phyloP scores from a whole-genome alignment of 768 basidiomycete genomes.

The Mycena haematopus region DNA sequence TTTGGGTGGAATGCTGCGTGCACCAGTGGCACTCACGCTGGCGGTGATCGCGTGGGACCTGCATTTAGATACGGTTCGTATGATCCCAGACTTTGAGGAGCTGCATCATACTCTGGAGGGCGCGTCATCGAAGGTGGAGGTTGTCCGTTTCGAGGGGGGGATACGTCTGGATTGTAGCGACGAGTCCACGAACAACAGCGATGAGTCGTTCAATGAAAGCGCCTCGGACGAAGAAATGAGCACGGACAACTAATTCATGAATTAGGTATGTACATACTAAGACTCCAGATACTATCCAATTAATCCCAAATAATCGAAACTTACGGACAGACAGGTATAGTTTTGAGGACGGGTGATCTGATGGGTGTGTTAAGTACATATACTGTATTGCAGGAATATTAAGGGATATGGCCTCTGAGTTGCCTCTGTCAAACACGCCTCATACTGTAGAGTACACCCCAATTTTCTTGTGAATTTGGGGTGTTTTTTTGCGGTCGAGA shows the following conservation, averaged over 20 bases:
- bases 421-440: too few species aligned
- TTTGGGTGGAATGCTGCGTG: neutral
- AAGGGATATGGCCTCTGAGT: too few species aligned
- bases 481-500: too few species aligned
- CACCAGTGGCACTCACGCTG: neutral
- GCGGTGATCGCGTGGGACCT: slow-evolving; percentile 12
- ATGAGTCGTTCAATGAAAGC: neutral
- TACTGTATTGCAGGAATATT: too few species aligned
- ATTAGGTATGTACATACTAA: too few species aligned
- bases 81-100: neutral
- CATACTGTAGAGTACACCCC: too few species aligned
- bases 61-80: neutral
- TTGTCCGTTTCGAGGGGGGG: neutral
- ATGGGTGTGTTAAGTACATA: too few species aligned
- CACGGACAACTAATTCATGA: neutral
- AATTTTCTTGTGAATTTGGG: too few species aligned
- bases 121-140: neutral
- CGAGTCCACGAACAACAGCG: neutral
- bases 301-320: too few species aligned
- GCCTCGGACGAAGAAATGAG: neutral
- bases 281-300: too few species aligned
- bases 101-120: neutral
- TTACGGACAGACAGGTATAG: too few species aligned
- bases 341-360: too few species aligned
- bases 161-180: neutral